phyloP scores from a whole-genome alignment of 2,329 filamentous ascomycete genomes.

The Aspergillus phoenicis region DNA sequence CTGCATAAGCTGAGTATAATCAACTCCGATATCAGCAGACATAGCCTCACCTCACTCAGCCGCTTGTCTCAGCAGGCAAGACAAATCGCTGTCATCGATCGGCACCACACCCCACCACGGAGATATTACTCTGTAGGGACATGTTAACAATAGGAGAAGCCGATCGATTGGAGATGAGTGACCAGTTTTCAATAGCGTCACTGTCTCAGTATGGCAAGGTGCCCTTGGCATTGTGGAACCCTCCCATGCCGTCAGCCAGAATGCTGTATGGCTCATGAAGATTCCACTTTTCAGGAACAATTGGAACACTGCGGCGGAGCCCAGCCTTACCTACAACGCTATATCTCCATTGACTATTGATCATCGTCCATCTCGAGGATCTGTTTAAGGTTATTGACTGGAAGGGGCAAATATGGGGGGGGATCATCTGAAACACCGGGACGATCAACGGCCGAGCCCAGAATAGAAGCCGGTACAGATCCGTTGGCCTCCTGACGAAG shows the following conservation, averaged over 20 bases:
- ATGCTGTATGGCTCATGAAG: neutral
- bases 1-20: no score
- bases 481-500: neutral
- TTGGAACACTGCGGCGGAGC: no score
- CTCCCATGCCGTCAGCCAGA: neutral
- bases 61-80: neutral
- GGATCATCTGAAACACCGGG: neutral
- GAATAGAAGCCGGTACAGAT: neutral
- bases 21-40: neutral
- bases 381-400: neutral
- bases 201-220: neutral
- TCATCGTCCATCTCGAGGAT: neutral
- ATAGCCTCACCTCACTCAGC: neutral
- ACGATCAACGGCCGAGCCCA: neutral
- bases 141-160: neutral
- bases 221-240: neutral
- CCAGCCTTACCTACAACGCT: neutral
- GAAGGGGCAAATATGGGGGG: neutral
- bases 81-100: neutral
- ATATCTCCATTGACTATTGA: neutral
- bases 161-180: neutral
- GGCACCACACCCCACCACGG: neutral
- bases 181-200: neutral
- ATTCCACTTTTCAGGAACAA: neutral
- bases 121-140: neutral